A percentile compares a stretch with the other conserved stretches of the same genome.
Evolutionary conservation across 2,329 filamentous ascomycete genomes (phyloP).

Genomic region (Trichoderma breve): DNA sequence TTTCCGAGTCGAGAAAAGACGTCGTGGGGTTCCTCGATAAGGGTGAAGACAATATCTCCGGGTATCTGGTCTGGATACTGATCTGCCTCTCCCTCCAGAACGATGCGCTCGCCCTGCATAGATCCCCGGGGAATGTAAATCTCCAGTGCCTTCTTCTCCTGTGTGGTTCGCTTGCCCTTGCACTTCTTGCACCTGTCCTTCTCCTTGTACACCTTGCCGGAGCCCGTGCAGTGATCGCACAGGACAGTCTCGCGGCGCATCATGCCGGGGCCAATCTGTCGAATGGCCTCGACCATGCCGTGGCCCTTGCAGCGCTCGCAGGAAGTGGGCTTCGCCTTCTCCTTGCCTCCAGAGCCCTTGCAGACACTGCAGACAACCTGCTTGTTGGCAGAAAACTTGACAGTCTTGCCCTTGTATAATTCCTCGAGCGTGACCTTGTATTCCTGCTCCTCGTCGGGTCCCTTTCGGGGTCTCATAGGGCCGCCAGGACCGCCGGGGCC

Average conservation of each 20-base stretch:
- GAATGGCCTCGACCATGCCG: conserved; percentile 73
- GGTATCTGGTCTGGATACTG: conserved; percentile 85
- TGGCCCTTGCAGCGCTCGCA: conserved; percentile 83
- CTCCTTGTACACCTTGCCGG: conserved; percentile 85
- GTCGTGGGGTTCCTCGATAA: conserved; percentile 79
- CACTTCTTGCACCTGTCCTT: conserved; percentile 99
- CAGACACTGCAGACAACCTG: conserved; percentile 85
- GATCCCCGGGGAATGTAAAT: conserved; percentile 91
- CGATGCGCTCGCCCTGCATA: conserved; percentile 83
- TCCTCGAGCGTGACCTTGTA: conserved; percentile 93
- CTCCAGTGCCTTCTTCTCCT: conserved; percentile 91
- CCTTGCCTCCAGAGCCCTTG: conserved; percentile 86
- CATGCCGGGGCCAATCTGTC: conserved; percentile 82
- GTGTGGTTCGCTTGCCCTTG: conserved; percentile 84
- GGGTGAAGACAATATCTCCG: conserved; percentile 87
- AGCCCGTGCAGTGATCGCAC: conserved; percentile 80
- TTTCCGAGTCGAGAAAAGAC: conserved; percentile 78
- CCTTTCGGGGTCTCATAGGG: conserved; percentile 64
- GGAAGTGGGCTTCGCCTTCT: conserved; percentile 78
- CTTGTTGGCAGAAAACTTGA: conserved; percentile 94
- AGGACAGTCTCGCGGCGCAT: conserved; percentile 75
- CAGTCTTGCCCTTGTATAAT: conserved; percentile 97
- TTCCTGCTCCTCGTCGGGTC: conserved; percentile 81
- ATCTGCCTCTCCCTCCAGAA: conserved; percentile 90
- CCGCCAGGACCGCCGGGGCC: conserved; percentile 43